A percentile compares a stretch with the other conserved stretches of the same genome.
These are phyloP conservation scores for Lasiosphaeria miniovina DNA, from an alignment of 495 filamentous ascomycete genomes.

Conservation along the genomic window DNA sequence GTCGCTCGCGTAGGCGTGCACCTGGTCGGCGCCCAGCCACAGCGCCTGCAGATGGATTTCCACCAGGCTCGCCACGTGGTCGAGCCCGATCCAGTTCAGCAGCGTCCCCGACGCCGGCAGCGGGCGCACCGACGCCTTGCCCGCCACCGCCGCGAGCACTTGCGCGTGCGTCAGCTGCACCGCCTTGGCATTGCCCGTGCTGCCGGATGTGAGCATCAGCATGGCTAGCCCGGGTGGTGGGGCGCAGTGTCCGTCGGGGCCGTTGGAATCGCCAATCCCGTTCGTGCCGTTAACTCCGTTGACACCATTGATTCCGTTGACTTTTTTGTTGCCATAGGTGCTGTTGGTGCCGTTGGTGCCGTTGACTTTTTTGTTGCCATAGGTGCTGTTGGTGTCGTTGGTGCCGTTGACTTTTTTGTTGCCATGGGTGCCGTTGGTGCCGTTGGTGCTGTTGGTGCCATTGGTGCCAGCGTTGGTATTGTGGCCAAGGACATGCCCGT, in stretches of 20 bases:
- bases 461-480: background rate
- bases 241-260: no score
- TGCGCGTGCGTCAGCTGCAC: constrained; percentile 46
- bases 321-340: no score
- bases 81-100: constrained; percentile 51
- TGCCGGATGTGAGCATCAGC: constrained; percentile 59
- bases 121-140: constrained; percentile 34
- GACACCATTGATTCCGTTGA: no score
- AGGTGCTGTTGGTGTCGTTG: no score
- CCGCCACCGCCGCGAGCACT: constrained; percentile 43
- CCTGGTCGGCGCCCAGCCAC: constrained; percentile 36
- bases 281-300: no score
- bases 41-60: constrained; percentile 52
- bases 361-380: no score
- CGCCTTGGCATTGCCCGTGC: constrained; percentile 54
- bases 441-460: no score
- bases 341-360: background rate
- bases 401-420: background rate
- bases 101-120: constrained; percentile 21
- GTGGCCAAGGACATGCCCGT: background rate
- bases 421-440: no score
- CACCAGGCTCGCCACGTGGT: constrained; percentile 52
- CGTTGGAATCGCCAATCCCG: no score
- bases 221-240: constrained; percentile 18
- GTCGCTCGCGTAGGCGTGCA: constrained; percentile 40